Evolutionary conservation across 1,139 yeast genomes (phyloP), one percentile per base, ranked within the genome.

Genomic region (Blastobotrys aristatus): DNA sequence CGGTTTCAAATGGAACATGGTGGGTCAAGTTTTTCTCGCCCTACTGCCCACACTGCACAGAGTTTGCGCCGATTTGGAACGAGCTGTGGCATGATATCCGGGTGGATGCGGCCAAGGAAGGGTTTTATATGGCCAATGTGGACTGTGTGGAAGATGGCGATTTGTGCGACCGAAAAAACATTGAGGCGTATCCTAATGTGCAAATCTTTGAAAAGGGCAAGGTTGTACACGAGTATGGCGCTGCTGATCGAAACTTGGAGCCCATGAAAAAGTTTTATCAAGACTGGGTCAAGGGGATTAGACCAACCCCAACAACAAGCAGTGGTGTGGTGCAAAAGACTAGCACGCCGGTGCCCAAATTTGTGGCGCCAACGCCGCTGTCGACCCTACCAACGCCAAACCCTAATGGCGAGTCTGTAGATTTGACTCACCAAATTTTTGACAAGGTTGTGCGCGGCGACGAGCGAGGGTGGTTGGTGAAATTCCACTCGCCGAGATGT

Each of bases 21-120:
- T 67, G 70, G 62, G 59, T 71, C 46, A 69, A 71, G 55, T 68
- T 63, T 57, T 71, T 52, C 53, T 69, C 73, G 13, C 75, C 75
- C 1, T 63, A 64, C 51, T 71, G 75, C 54, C 57, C 56, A 5
- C 74, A 70, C 55, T 71, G 75, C 55, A 51, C 39, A 16, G 55
- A 54, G 16, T 53, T 71, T 38, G 72, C 71, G 2, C 74, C 75
- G 1, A 59, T 57, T 21, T 71, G 73, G 72, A 52, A 52, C 8
- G 57, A 58, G 32, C 51, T 63, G n/a, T 61, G 61, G 39, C 50
- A 50, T 17, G 52, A 57, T 24, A 52, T 57, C 21, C 51, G 51
- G 16, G 52, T 48, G 11, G 57, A 53, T 11, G 53, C 52, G 5
- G 48, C 48, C 11, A 41, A 46, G 27, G 34, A 50, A 16, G 61